Percentiles rank a stretch among this genome's conserved stretches.
Evolutionary conservation across 306 rosid species (phyloP).

Genomic region (Quercus parvula): DNA sequence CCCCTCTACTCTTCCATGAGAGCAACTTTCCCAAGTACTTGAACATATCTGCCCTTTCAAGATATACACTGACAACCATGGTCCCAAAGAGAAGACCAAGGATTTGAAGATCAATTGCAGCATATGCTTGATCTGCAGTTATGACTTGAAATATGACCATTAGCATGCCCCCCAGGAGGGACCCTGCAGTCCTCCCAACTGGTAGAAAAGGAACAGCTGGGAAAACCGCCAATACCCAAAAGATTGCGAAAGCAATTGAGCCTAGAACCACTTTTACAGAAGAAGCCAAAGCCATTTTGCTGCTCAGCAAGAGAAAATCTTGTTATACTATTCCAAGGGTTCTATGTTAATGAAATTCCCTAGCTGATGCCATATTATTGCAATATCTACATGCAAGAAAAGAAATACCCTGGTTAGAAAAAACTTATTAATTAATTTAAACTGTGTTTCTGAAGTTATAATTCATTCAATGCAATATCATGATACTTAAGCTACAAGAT

Average conservation of each 20-base stretch:
- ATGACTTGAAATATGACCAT: slow-evolving; percentile 73
- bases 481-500: neutral
- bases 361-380: neutral
- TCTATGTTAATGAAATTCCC: neutral
- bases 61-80: slow-evolving; percentile 90
- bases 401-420: slow-evolving; percentile 20
- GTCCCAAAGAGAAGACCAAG: slow-evolving; percentile 92
- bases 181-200: slow-evolving; percentile 89
- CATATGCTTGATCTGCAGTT: slow-evolving; percentile 74
- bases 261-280: slow-evolving; percentile 67
- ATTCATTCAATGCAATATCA: neutral
- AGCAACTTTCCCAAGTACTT: slow-evolving; percentile 77
- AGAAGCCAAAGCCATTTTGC: slow-evolving; percentile 64
- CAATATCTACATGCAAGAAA: neutral
- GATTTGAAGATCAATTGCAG: slow-evolving; percentile 77
- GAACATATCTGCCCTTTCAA: slow-evolving; percentile 92
- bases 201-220: slow-evolving; percentile 90
- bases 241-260: slow-evolving; percentile 66
- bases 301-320: neutral
- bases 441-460: neutral
- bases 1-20: slow-evolving; percentile 79
- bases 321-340: neutral
- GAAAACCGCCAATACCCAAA: slow-evolving; percentile 91
- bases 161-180: slow-evolving; percentile 85
- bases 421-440: no score